phyloP scores from a whole-genome alignment of 495 filamentous ascomycete species.

The Penicillium daleae region DNA sequence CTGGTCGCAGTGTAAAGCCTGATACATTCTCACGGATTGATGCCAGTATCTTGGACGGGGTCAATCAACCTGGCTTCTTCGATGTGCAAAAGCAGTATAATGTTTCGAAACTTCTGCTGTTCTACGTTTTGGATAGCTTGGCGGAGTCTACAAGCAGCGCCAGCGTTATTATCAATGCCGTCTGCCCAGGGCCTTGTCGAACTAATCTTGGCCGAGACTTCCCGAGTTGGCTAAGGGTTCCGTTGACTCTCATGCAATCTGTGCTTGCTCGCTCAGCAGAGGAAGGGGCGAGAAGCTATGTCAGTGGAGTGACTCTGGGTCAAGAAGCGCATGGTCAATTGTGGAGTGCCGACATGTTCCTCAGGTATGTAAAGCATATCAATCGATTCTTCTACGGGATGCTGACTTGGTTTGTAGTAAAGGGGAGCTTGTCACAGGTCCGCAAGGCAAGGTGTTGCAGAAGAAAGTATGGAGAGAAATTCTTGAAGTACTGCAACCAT shows the following conservation, averaged over 20 bases:
- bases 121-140: neutral
- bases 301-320: slow-evolving; percentile 34
- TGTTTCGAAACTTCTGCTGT: neutral
- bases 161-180: neutral
- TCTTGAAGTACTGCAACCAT: slow-evolving; percentile 4
- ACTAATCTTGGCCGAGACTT: neutral
- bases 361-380: slow-evolving; percentile 2
- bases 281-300: slow-evolving; percentile 34
- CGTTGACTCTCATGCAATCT: slow-evolving; percentile 5
- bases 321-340: slow-evolving; percentile 33
- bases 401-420: neutral
- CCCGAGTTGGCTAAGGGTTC: neutral
- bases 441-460: neutral
- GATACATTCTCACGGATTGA: neutral
- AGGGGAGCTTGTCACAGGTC: neutral
- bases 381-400: neutral
- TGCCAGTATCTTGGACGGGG: neutral
- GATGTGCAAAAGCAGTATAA: neutral
- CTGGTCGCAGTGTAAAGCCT: neutral
- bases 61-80: neutral
- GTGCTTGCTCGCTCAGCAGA: slow-evolving; percentile 30
- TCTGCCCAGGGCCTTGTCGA: neutral
- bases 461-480: slow-evolving; percentile 10
- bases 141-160: neutral
- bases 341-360: slow-evolving; percentile 23